Evolutionary conservation across 768 basidiomycete genomes (phyloP), one percentile per base, ranked within the genome.

Genomic region (Chiua virens): DNA sequence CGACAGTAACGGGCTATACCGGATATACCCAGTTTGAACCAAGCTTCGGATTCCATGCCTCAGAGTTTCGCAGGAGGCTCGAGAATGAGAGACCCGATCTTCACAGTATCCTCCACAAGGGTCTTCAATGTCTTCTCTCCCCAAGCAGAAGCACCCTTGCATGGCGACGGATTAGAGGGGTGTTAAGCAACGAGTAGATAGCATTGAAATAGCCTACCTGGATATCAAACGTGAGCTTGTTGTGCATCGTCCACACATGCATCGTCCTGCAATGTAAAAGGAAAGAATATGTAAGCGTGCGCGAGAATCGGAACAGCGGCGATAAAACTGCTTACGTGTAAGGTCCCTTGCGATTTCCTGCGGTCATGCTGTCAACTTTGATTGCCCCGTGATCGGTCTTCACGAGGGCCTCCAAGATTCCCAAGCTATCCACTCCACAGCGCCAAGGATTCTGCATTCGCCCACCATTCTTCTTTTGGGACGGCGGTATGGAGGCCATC

Each of bases 241-340:
- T 58, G n/a, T 55, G 50, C 39, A 61, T 52, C 8, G 56, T 54
- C 60, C 60, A 62, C 27, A 50, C 52, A 25, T 62, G 56, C 20
- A 55, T 22, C 1, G 45, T 50, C 34, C 60, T 61, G 23, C 1
- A 20, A 21, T 14, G 3, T 10, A 9, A 20, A 28, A 3, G 14
- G n/a, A n/a, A n/a, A n/a, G n/a, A n/a, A n/a, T n/a, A n/a, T n/a
- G n/a, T n/a, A 17, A 13, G 15, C 28, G 20, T 23, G 21, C 3
- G 13, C 14, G 9, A 21, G 37, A 32, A 32, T 13, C 32, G 14
- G 32, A 32, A 32, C 32, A 28, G 6, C 3, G 32, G 32, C 11
- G 11, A 18, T 11, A 1, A 42, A 8, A 34, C 9, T 10, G 20
- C 50, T 47, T n/a, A 61, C 60, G 62, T 40, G 34, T 1, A 28